These are phyloP conservation scores for Penicillium olsonii DNA, from an alignment of 2,329 filamentous ascomycete species.

Conservation along the genomic window DNA sequence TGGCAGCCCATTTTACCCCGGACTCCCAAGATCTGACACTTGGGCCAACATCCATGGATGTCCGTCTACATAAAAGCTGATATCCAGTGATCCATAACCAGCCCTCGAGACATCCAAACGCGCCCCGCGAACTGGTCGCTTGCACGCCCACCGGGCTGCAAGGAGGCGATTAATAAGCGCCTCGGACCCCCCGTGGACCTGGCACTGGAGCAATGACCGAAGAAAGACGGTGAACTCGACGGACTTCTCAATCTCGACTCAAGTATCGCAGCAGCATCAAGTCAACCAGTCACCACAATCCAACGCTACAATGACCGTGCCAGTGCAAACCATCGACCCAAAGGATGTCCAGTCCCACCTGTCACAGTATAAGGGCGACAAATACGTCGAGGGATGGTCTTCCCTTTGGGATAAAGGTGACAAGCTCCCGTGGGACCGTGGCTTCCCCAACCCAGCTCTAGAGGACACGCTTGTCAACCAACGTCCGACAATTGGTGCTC, in stretches of 20 bases:
- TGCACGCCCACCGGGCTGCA: slow-evolving; percentile 17
- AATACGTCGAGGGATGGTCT: slow-evolving; percentile 54
- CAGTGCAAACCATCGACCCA: slow-evolving; percentile 17
- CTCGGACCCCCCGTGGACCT: neutral
- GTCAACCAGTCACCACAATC: neutral
- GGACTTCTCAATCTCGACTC: neutral
- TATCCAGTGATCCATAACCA: no score
- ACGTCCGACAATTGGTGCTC: slow-evolving; percentile 38
- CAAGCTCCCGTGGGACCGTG: slow-evolving; percentile 61
- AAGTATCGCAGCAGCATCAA: neutral
- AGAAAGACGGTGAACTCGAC: slow-evolving; percentile 17
- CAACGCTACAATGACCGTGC: slow-evolving; percentile 12
- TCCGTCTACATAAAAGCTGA: no score
- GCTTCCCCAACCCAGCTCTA: slow-evolving; percentile 60
- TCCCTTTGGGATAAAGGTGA: slow-evolving; percentile 56
- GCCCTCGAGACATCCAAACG: neutral
- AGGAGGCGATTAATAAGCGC: slow-evolving; percentile 26
- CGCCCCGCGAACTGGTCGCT: neutral
- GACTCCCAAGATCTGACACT: neutral
- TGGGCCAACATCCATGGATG: no score
- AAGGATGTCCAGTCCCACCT: slow-evolving; percentile 44
- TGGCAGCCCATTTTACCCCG: neutral
- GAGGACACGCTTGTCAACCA: slow-evolving; percentile 53
- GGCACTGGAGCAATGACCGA: slow-evolving; percentile 3
- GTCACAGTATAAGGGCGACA: slow-evolving; percentile 39